Percentiles rank a stretch among this genome's conserved stretches.
Conservation (phyloP, 306 rosid genomes). For the Benincasa hispida region DNA sequence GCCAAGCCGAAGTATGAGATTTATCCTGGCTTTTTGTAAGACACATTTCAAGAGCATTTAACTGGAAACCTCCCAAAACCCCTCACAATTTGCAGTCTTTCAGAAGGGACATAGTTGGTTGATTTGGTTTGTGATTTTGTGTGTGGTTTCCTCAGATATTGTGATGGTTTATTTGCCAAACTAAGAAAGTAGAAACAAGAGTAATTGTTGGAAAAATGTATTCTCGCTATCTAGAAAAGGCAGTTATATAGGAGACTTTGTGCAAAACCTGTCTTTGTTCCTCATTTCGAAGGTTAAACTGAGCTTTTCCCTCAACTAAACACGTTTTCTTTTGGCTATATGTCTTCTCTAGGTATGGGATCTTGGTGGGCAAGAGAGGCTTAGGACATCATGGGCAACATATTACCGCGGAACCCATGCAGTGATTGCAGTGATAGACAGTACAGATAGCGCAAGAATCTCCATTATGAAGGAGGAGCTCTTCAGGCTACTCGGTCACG, state of each 20-base stretch:
- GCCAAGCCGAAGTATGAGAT: background rate
- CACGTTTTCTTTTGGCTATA: background rate
- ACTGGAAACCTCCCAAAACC: background rate
- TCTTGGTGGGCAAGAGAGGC: slow-evolving; percentile 97
- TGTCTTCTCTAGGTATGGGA: slow-evolving; percentile 74
- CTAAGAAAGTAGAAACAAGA: background rate
- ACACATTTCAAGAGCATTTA: background rate
- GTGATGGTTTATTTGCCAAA: background rate
- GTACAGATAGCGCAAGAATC: slow-evolving; percentile 88
- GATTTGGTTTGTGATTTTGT: background rate
- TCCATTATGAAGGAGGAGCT: slow-evolving; percentile 92
- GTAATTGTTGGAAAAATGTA: background rate
- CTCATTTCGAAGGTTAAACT: background rate
- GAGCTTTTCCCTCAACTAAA: background rate
- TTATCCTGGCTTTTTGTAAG: background rate
- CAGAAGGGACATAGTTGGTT: background rate
- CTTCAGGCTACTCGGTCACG: slow-evolving; percentile 84
- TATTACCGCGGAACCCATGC: slow-evolving; percentile 94
- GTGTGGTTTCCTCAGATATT: background rate
- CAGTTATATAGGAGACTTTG: background rate
- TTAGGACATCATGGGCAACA: slow-evolving; percentile 97
- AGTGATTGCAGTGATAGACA: slow-evolving; percentile 80
- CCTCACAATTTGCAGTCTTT: background rate
- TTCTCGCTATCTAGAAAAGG: background rate
- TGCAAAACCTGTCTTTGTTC: background rate